A percentile compares a stretch with the other conserved stretches of the same genome.
phyloP scores from a whole-genome alignment of 208 protist genomes.

The Crithidia bombi region DNA sequence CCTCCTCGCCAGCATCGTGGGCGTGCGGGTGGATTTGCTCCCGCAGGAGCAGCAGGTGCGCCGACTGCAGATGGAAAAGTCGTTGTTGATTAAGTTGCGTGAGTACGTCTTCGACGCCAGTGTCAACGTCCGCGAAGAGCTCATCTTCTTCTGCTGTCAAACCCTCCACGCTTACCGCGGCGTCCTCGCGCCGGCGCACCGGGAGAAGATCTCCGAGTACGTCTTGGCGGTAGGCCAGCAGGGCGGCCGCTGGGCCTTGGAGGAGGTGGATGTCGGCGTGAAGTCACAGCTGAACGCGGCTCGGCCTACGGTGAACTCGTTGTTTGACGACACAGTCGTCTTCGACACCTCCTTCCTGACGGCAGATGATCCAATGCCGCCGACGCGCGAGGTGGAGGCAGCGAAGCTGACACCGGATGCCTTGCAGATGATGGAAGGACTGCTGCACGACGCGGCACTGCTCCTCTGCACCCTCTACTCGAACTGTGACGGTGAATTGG shows the following conservation, averaged over 20 bases:
- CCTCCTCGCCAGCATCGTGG: conserved; percentile 78
- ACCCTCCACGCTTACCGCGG: conserved; percentile 75
- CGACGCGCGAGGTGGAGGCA: conserved; percentile 26
- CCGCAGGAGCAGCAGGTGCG: conserved; percentile 66
- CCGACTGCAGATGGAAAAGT: conserved; percentile 87
- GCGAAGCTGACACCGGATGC: conserved; percentile 27
- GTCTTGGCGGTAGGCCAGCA: conserved; percentile 49
- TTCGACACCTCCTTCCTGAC: conserved; percentile 64
- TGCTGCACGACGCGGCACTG: conserved; percentile 82
- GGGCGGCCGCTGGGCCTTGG: conserved; percentile 52
- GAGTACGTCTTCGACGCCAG: conserved; percentile 84
- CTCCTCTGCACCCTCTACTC: conserved; percentile 76
- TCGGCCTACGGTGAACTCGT: conserved; percentile 78
- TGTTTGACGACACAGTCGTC: conserved; percentile 73
- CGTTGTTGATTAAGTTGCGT: conserved; percentile 80
- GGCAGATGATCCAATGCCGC: conserved; percentile 53
- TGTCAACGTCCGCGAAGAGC: conserved; percentile 85
- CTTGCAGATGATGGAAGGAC: conserved; percentile 52
- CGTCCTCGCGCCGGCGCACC: conserved; percentile 28
- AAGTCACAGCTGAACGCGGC: conserved; percentile 77
- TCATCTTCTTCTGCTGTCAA: conserved; percentile 83
- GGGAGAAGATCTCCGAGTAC: conserved; percentile 56
- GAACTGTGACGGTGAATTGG: conserved; percentile 71
- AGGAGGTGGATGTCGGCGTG: conserved; percentile 78
- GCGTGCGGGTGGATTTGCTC: conserved; percentile 61